Conservation (phyloP, 2,329 filamentous ascomycete genomes). For the Plenodomus biglobosus region DNA sequence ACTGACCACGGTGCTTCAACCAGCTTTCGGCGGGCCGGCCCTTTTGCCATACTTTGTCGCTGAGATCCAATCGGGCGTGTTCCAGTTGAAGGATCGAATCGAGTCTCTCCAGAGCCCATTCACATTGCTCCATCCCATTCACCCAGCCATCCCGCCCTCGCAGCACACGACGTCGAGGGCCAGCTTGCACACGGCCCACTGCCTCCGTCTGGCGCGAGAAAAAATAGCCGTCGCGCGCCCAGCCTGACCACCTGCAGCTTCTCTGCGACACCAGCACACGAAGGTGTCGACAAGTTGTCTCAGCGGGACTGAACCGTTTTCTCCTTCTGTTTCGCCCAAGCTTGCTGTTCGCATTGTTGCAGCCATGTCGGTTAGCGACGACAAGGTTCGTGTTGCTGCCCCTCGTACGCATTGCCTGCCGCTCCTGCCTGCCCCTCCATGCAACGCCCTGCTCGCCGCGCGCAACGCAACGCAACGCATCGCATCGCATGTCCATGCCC, state of each 20-base stretch:
- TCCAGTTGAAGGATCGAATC: constrained; percentile 24
- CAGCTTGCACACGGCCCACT: not conserved
- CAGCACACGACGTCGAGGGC: too few species aligned
- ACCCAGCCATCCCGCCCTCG: too few species aligned
- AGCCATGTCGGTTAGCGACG: constrained; percentile 42
- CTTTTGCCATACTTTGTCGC: constrained; percentile 32
- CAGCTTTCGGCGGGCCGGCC: constrained; percentile 35
- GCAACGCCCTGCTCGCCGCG: constrained; percentile 6
- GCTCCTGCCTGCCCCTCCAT: constrained; percentile 15
- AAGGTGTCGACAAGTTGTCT: constrained; percentile 22
- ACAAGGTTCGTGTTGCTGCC: constrained; percentile 44
- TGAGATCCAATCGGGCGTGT: constrained; percentile 23
- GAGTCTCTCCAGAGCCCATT: too few species aligned
- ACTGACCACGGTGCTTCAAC: constrained; percentile 8
- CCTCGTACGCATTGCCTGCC: constrained; percentile 17
- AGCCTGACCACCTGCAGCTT: constrained; percentile 6
- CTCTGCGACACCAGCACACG: constrained; percentile 25
- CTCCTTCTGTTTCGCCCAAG: constrained; percentile 6
- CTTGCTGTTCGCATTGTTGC: constrained; percentile 13
- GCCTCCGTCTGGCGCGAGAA: constrained; percentile 17
- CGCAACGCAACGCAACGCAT: not conserved
- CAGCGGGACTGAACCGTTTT: constrained; percentile 12
- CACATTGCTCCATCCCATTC: too few species aligned
- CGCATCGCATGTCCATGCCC: not conserved
- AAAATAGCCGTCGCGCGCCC: constrained; percentile 20